These are phyloP conservation scores for Boletales sp. DNA, from an alignment of 768 basidiomycete species.

Conservation along the genomic window DNA sequence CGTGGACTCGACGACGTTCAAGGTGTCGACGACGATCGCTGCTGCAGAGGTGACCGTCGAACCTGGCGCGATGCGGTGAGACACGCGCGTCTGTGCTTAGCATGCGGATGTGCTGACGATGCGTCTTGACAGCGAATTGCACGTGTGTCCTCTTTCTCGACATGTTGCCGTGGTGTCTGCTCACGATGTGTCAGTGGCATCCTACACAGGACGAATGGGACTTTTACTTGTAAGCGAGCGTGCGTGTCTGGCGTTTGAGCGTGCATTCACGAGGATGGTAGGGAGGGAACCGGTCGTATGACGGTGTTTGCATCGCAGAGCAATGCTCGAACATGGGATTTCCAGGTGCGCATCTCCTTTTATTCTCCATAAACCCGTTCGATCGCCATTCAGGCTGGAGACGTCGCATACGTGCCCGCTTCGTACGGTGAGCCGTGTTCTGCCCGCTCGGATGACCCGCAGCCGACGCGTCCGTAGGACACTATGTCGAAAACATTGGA, in stretches of 20 bases:
- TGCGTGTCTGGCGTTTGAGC: neutral
- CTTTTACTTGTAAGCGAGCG: conserved; percentile 47
- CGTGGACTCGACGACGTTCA: conserved; percentile 53
- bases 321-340: conserved; percentile 59
- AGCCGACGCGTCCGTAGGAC: conserved; percentile 28
- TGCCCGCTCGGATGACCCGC: neutral
- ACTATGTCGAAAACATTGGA: conserved; percentile 54
- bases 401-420: conserved; percentile 16
- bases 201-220: conserved; percentile 66
- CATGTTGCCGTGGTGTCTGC: neutral
- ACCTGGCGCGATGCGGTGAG: conserved; percentile 53
- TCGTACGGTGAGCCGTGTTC: conserved; percentile 9
- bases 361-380: neutral
- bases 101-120: neutral
- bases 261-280: conserved; percentile 19
- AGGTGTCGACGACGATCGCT: conserved; percentile 45
- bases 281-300: conserved; percentile 50
- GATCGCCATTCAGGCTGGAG: conserved; percentile 13
- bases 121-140: conserved; percentile 43
- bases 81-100: too few species aligned
- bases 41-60: conserved; percentile 55
- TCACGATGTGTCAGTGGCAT: conserved; percentile 51
- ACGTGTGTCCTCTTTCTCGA: conserved; percentile 34
- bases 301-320: conserved; percentile 53
- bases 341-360: conserved; percentile 34